Evolutionary conservation across 192 early-diverging fungal genomes (phyloP), one percentile per base, ranked within the genome.

Genomic region (Backusella tarrabulga): DNA sequence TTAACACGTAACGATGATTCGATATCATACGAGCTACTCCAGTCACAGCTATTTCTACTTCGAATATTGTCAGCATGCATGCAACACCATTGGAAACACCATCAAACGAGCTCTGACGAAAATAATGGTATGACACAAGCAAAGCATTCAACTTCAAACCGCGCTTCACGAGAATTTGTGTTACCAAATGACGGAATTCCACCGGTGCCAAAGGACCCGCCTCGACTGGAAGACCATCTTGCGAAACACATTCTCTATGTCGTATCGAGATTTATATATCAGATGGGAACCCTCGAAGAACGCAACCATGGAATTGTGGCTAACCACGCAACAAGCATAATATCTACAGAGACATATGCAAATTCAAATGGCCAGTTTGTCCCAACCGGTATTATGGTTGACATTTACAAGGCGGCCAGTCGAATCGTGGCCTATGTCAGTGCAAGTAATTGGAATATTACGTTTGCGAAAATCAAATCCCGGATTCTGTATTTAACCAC

Each of bases 371-470:
- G 34, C 5, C 29, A 34, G 15, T 38, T 67, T 44, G 81, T 81
- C 12, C 79, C 50, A 2, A 70, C 12, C 34, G 36, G 52, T 29
- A 41, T 76, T 26, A 29, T 72, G 14, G n/a, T 44, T 21, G 93
- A 94, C 68, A 91, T 93, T 71, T 92, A 92, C 75, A 92, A 92
- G 72, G 88, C 91, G 2, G 93, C 96, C 5, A 92, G 93, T 38
- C 81, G 91, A 9, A 87, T 97, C 34, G 86, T 96, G 36, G 92
- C 88, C 81, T 97, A 91, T 81, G 85, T 98, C 36, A 94, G 93
- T 67, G 93, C 95, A 12, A 89, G 92, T 26, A 98, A 97, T 83
- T 98, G 96, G 96, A 79, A 84, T 67, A 86, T 95, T 8, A 90
- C 95, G 5, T 92, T 93, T 84, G 81, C 90, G 40, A 88, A 90